phyloP scores from a whole-genome alignment of 257 asterid genomes.

The Paulownia fortunei region DNA sequence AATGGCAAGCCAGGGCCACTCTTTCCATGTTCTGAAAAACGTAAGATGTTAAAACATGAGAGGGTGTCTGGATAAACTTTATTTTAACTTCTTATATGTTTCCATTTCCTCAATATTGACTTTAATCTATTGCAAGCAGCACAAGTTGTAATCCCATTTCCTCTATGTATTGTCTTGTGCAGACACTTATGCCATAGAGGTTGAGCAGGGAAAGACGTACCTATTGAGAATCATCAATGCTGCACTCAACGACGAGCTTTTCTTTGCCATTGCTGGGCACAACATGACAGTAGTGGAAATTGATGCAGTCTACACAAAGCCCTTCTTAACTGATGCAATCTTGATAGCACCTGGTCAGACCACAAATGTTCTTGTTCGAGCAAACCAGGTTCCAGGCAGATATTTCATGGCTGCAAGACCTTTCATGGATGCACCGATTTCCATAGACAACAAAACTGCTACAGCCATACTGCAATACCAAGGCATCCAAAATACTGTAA shows the following conservation, averaged over 20 bases:
- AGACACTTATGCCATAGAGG: slow-evolving; percentile 60
- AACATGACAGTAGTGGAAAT: slow-evolving; percentile 61
- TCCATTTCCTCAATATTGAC: too few species aligned
- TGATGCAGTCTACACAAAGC: slow-evolving; percentile 66
- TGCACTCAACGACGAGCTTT: slow-evolving; percentile 72
- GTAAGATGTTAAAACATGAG: slow-evolving; percentile 32
- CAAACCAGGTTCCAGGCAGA: slow-evolving; percentile 48
- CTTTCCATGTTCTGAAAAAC: slow-evolving; percentile 64
- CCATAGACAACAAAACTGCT: slow-evolving; percentile 61
- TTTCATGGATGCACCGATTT: slow-evolving; percentile 59
- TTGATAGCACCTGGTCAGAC: slow-evolving; percentile 71
- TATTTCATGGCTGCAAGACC: slow-evolving; percentile 64
- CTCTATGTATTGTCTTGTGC: neutral
- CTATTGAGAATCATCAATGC: slow-evolving; percentile 64
- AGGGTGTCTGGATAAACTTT: too few species aligned
- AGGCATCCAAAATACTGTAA: slow-evolving; percentile 37
- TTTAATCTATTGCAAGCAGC: too few species aligned
- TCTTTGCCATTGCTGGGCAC: slow-evolving; percentile 65
- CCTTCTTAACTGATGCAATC: slow-evolving; percentile 52
- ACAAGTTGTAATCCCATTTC: neutral
- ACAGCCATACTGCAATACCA: slow-evolving; percentile 58
- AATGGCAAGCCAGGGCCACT: slow-evolving; percentile 74
- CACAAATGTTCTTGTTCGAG: slow-evolving; percentile 53
- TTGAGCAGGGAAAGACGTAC: slow-evolving; percentile 62
- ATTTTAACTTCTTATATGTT: too few species aligned